Percentiles rank a stretch among this genome's conserved stretches.
These are phyloP conservation scores for Rhododendron ferrugineum DNA, from an alignment of 148 eudicot genomes.

Conservation along the genomic window DNA sequence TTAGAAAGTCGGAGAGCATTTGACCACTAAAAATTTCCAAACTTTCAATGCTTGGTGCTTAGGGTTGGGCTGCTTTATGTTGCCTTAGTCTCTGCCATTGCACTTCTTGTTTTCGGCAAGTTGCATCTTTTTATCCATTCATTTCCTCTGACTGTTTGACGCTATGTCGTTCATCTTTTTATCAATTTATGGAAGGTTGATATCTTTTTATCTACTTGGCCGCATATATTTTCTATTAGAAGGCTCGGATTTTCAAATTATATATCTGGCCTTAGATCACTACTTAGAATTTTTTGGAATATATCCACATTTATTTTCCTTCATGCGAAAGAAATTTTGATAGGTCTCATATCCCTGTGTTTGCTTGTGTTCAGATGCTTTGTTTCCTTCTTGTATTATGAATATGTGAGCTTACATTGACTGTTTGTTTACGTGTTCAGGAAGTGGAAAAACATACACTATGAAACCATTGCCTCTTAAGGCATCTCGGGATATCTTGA, in stretches of 20 bases:
- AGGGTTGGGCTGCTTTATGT: background rate
- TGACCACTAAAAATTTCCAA: background rate
- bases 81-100: background rate
- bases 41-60: background rate
- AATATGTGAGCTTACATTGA: background rate
- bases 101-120: background rate
- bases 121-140: background rate
- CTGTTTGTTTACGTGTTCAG: constrained; percentile 33
- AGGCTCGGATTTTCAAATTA: background rate
- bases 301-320: background rate
- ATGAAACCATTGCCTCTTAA: constrained; percentile 94
- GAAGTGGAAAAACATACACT: constrained; percentile 95
- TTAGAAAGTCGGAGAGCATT: background rate
- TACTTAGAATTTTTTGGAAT: background rate
- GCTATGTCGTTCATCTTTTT: background rate
- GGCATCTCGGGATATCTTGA: constrained; percentile 88
- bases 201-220: background rate
- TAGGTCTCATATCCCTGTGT: background rate
- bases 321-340: background rate
- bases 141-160: background rate
- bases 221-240: background rate
- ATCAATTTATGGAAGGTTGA: background rate
- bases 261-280: background rate
- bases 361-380: background rate
- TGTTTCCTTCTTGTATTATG: background rate